phyloP scores from a whole-genome alignment of 176 grass and related monocot genomes.

The Ensete ventricosum region DNA sequence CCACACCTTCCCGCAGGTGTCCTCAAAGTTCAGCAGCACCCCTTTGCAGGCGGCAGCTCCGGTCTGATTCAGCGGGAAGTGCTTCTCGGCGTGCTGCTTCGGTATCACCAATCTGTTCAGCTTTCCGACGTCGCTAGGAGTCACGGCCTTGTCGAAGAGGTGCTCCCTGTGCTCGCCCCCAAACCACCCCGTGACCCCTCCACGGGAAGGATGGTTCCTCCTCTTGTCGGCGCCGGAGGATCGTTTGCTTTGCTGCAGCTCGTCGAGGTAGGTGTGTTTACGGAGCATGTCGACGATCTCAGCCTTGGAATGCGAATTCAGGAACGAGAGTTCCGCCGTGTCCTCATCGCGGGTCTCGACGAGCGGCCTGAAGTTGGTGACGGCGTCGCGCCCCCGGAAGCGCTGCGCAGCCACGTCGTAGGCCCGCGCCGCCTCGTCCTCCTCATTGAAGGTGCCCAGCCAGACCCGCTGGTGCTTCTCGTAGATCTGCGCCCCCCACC shows the following conservation, averaged over 20 bases:
- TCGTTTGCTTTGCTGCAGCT: constrained; percentile 1
- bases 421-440: constrained; percentile 1
- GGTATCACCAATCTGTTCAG: constrained; percentile 8
- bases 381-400: constrained; percentile 10
- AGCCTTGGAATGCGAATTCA: not conserved
- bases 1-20: constrained; percentile 3
- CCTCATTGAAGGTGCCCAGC: constrained; percentile 4
- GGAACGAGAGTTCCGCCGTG: not conserved
- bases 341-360: not conserved
- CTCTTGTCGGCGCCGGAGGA: not conserved
- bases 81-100: constrained; percentile 10
- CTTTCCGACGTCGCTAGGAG: constrained; percentile 10
- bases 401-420: constrained; percentile 9
- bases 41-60: not conserved
- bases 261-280: constrained; percentile 8
- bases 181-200: not conserved
- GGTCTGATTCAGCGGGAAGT: not conserved
- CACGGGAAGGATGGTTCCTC: not conserved
- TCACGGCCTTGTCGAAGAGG: constrained; percentile 1
- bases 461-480: constrained; percentile 10
- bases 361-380: constrained; percentile 6
- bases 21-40: not conserved
- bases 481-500: constrained; percentile 16
- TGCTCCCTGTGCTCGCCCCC: not conserved
- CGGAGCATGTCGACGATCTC: constrained; percentile 20